Percentiles rank a stretch among this genome's conserved stretches.
phyloP scores from a whole-genome alignment of 129 eudicot species.

The Silybum marianum region DNA sequence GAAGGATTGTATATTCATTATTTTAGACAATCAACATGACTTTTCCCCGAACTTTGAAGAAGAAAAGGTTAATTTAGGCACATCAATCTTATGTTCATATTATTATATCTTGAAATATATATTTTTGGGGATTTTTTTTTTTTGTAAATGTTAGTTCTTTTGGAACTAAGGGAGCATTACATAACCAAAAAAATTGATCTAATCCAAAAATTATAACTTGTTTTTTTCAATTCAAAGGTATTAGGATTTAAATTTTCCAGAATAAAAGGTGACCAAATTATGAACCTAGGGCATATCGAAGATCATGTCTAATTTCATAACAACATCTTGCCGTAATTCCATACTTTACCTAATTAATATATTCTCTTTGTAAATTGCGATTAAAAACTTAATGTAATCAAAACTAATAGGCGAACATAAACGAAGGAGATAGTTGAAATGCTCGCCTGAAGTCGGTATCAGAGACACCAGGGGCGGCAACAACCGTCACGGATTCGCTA shows the following conservation, averaged over 20 bases:
- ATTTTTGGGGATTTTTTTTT: neutral
- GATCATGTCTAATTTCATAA: neutral
- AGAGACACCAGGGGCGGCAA: constrained; percentile 85
- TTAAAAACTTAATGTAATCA: neutral
- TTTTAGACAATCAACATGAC: neutral
- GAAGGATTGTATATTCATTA: too few species aligned
- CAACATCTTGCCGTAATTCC: neutral
- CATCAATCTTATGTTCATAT: neutral
- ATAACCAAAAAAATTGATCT: neutral
- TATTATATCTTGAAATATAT: neutral
- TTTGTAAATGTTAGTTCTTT: neutral
- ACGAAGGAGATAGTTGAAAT: neutral
- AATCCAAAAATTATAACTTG: neutral
- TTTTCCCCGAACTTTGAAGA: neutral
- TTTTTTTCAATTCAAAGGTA: neutral
- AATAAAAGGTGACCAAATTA: neutral
- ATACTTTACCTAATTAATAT: neutral
- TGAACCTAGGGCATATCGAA: neutral
- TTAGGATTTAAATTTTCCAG: neutral
- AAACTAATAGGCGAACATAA: neutral
- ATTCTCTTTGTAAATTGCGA: neutral
- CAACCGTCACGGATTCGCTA: constrained; percentile 54
- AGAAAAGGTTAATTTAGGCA: neutral
- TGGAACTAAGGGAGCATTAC: neutral
- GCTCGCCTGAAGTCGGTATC: constrained; percentile 72